These are phyloP conservation scores for Zoysia pacifica DNA, from an alignment of 176 grass and related monocot genomes.

Conservation along the genomic window DNA sequence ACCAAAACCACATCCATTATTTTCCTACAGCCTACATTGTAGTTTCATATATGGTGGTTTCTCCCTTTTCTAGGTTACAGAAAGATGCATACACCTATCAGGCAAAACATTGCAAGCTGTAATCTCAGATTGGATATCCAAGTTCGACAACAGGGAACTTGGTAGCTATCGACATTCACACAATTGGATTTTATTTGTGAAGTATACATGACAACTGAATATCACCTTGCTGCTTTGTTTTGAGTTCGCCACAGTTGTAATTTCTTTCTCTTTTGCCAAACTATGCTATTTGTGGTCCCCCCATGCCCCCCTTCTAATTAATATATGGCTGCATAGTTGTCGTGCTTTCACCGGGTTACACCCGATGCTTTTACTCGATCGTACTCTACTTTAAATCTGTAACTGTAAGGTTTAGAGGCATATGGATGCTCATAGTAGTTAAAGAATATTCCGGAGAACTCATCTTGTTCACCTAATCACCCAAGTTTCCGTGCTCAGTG, in stretches of 20 bases:
- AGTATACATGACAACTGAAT: constrained; percentile 12
- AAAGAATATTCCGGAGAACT: neutral
- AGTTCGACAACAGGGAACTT: constrained; percentile 90
- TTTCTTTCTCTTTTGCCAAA: neutral
- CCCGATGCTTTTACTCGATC: neutral
- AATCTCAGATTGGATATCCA: constrained; percentile 83
- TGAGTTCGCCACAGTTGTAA: neutral
- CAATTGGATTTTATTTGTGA: constrained; percentile 25
- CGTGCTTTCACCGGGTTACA: neutral
- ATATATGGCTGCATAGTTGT: neutral
- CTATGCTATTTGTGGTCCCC: neutral
- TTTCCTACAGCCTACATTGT: constrained; percentile 10
- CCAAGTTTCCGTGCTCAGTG: neutral
- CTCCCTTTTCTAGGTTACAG: constrained; percentile 76
- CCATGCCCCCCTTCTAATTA: neutral
- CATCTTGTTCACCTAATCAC: neutral
- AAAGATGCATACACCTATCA: constrained; percentile 85
- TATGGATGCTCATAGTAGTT: neutral
- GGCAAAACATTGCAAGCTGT: constrained; percentile 81
- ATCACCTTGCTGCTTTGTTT: neutral
- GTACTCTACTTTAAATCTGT: neutral
- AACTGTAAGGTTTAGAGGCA: neutral
- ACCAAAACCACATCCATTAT: constrained; percentile 13
- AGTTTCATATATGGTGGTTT: constrained; percentile 38
- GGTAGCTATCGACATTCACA: constrained; percentile 50